Evolutionary conservation across 73 alveolate species (phyloP).

Genomic region (Symbiodinium pilosum): DNA sequence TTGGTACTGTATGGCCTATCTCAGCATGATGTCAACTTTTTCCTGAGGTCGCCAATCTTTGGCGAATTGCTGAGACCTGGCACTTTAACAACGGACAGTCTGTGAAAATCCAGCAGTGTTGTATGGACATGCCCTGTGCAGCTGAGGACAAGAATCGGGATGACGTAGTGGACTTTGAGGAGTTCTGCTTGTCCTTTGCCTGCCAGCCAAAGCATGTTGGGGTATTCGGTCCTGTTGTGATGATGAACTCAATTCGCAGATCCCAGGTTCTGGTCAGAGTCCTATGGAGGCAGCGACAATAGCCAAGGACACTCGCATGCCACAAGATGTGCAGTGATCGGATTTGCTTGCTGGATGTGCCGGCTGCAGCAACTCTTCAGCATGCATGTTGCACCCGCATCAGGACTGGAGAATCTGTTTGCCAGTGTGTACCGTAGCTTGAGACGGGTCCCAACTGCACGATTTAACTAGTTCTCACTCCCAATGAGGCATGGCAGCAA

Average conservation of each 20-base stretch:
- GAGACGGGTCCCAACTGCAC: slow-evolving; percentile 71
- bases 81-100: background rate
- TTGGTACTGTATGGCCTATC: too few species aligned
- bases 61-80: slow-evolving; percentile 58
- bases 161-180: slow-evolving; percentile 74
- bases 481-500: too few species aligned
- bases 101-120: background rate
- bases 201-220: background rate
- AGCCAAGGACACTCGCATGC: slow-evolving; percentile 26
- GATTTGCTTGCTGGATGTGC: too few species aligned
- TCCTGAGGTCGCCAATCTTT: slow-evolving; percentile 63
- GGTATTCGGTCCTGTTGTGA: background rate
- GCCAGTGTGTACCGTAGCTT: slow-evolving; percentile 89
- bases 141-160: slow-evolving; percentile 73
- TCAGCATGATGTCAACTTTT: background rate
- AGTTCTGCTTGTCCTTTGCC: slow-evolving; percentile 46
- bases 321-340: too few species aligned
- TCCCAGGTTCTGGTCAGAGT: slow-evolving; percentile 79
- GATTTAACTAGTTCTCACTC: slow-evolving; percentile 33
- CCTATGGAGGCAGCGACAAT: slow-evolving; percentile 80
- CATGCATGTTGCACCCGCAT: too few species aligned
- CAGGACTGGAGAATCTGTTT: slow-evolving; percentile 68
- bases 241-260: background rate
- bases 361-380: too few species aligned
- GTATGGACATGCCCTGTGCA: background rate